Base-by-base conservation (phyloP, 306 rosid genomes). In the Arachis hypogaea region DNA sequence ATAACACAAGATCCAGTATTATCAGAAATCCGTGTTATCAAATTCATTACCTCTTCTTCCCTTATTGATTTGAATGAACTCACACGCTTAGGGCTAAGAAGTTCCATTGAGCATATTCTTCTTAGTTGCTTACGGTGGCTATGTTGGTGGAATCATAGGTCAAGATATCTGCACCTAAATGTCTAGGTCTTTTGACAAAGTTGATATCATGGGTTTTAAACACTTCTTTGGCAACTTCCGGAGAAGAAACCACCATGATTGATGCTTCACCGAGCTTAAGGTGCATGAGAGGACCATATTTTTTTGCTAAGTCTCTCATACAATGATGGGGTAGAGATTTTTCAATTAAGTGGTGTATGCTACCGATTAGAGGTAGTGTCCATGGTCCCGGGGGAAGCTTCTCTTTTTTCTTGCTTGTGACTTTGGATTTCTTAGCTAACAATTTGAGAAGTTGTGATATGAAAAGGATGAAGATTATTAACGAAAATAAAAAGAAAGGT, bases 131-230 rank as follows among this genome's bases (percentile, higher is more conserved):
- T 74, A 59, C 9, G 16, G 66, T 72, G 30, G 22, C 9, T 11
- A 82, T 77, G 41, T 71, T 58, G 11, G 33, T 52, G 1, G 29
- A 16, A 1, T 71, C 78, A 62, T 72, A 82, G 40, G 77, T 51
- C 54, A 77, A 12, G 2, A 77, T 5, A 44, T 72, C 56, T 36
- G 69, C 18, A 42, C 79, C 52, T 28, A 77, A 16, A 52, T 67
- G 43, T 44, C 0, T 22, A 30, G 82, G 85, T 64, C 77, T 73
- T 47, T 40, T 28, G 33, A 82, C 69, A 68, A 82, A 72, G 73
- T 49, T 60, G 70, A 61, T 30, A 14, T 77, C 86, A 82, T 82
- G 73, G 1, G 82, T 78, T 8, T 63, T 82, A 77, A 78, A 61
- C 12, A 78, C 73, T 22, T 78, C 77, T 82, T 70, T 63, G 6